Evolutionary conservation across 1,139 yeast species (phyloP).

Genomic region (Yamadazyma sp.): DNA sequence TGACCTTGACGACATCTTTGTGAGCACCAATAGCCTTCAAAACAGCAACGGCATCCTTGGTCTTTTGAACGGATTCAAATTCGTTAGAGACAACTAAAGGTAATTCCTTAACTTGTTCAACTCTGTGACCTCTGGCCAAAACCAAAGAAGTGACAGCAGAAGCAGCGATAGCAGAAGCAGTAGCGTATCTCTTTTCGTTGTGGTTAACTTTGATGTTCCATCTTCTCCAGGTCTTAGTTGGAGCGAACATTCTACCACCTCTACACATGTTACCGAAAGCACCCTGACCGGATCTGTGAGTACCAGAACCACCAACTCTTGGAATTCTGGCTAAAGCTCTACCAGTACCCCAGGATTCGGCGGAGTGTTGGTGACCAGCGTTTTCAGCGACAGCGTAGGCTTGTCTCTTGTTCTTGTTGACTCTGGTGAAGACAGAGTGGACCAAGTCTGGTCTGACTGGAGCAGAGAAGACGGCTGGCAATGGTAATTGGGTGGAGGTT

Average conservation of each 20-base stretch:
- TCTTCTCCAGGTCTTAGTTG: constrained; percentile 99
- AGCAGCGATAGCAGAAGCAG: constrained; percentile 99
- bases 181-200: constrained; percentile 99
- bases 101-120: constrained; percentile 96
- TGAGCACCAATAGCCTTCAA: constrained; percentile 99
- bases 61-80: constrained; percentile 89
- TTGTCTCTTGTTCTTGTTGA: constrained; percentile 99
- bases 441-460: constrained; percentile 99
- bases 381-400: constrained; percentile 99
- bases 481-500: constrained; percentile 80
- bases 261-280: constrained; percentile 99
- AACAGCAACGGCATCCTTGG: constrained; percentile 98
- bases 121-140: constrained; percentile 99
- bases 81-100: constrained; percentile 97
- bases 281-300: constrained; percentile 99
- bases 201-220: constrained; percentile 99
- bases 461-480: constrained; percentile 99
- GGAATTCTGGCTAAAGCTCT: constrained; percentile 99
- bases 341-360: constrained; percentile 99
- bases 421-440: constrained; percentile 97
- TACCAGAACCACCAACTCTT: constrained; percentile 99
- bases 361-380: constrained; percentile 99
- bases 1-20: constrained; percentile 96
- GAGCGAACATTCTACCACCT: constrained; percentile 99
- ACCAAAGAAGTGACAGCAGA: constrained; percentile 98